Base-by-base conservation (phyloP, 331 rosid species). In the Prunus yedoensis region DNA sequence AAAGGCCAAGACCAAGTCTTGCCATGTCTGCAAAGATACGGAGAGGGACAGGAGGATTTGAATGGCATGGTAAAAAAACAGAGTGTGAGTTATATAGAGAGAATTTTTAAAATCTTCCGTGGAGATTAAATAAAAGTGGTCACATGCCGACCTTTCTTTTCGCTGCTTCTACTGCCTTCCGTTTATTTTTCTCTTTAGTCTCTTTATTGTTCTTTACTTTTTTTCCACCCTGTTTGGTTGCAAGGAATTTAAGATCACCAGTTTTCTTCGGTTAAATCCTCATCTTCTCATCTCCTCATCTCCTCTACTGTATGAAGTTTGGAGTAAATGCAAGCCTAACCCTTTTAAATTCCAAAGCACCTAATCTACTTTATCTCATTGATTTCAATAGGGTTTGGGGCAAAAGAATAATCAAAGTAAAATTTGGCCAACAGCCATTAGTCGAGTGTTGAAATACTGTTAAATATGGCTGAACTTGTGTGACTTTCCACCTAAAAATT, bases 11-110 rank as follows among this genome's bases (percentile, higher is more conserved):
- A 60, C 11, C 65, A 16, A 25, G 35, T 74, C 73, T 89, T 59
- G 83, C 78, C 97, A 89, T 89, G 50, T 68, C 23, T 62, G 64
- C 52, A 25, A 56, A 28, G 64, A 57, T 8, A 15, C 25, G 59
- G 47, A 28, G 50, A 47, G 69, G 67, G 61, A 63, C 0, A 20
- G 25, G 57, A 4, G 35, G 57, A 7, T 18, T 52, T 4, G 64
- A 13, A 58, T 7, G 20, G 7, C 38, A 32, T 32, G 38, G 32
- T 3, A 32, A 4, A 32, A 32, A 32, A 32, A 32, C 38, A 32
- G 38, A 54, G 14, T 35, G 10, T 50, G 45, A 4, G 41, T 70
- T 64, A 52, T 70, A 61, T 70, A 74, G 21, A 49, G 21, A 50
- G 70, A 47, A 8, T 12, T n/a, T 51, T 8, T 20, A 6, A 32